Conservation (phyloP, 352 stramenopile species). For the Pythium aristosporum region DNA sequence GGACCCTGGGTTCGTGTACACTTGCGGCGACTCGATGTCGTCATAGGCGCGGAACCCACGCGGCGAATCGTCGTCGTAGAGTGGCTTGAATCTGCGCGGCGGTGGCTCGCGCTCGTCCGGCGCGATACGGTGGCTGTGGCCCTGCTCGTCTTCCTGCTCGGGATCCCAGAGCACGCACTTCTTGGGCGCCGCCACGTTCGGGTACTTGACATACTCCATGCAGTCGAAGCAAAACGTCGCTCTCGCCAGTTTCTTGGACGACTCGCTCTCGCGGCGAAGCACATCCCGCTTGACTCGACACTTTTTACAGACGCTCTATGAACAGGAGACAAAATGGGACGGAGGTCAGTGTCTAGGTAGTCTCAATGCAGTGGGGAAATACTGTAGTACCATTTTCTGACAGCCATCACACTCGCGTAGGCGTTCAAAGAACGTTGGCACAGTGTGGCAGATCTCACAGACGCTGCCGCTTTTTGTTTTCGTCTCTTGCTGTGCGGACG, state of each 20-base stretch:
- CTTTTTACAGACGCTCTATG: slow-evolving; percentile 23
- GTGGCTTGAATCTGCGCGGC: slow-evolving; percentile 1
- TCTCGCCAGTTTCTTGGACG: slow-evolving; percentile 3
- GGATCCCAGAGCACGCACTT: not conserved
- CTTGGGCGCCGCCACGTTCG: not conserved
- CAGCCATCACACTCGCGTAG: slow-evolving; percentile 20
- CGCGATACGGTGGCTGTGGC: too few relatives aligned
- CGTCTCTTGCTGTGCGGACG: not conserved
- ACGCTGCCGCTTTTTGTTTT: slow-evolving; percentile 1
- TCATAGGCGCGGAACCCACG: not conserved
- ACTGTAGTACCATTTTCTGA: slow-evolving; percentile 14
- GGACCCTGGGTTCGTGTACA: not conserved
- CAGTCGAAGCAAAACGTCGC: slow-evolving; percentile 22
- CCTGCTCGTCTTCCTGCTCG: not conserved
- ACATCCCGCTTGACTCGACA: slow-evolving; percentile 15
- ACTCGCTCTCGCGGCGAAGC: slow-evolving; percentile 9
- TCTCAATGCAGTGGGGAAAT: not conserved
- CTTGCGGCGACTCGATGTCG: not conserved
- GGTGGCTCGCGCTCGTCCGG: not conserved
- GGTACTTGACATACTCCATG: slow-evolving; percentile 6
- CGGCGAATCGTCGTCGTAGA: slow-evolving; percentile 8
- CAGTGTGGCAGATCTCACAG: slow-evolving; percentile 19
- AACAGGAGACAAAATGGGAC: not conserved
- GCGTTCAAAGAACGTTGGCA: slow-evolving; percentile 23
- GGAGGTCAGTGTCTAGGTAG: not conserved